Base-by-base conservation (phyloP, 768 basidiomycete genomes). In the Pleurotus tuber-regium region DNA sequence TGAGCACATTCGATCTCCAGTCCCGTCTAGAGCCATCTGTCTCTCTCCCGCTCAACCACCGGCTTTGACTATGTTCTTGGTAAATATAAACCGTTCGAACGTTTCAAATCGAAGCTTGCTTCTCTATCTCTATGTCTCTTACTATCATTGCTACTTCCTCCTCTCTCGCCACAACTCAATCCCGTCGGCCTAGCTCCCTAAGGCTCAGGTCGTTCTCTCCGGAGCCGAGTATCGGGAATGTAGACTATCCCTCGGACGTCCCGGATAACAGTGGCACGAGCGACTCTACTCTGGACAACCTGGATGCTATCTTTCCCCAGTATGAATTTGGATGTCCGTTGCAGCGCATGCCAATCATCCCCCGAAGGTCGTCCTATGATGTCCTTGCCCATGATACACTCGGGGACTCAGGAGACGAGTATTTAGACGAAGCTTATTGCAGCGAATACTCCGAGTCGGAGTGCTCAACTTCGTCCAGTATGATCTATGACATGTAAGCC, bases 401-500 rank as follows among this genome's bases (percentile, higher is more conserved):
- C 42, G 28, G 12, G 12, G 40, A 24, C 39, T 26, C 30, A 14
- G 30, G 40, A 35, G 29, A 50, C 28, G 26, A 35, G 16, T 24
- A 35, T 16, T 5, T 51, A 29, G 30, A 44, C 38, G 25, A 51
- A 29, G 33, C 21, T 6, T 26, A 30, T 28, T 39, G 11, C n/a
- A 46, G 29, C 50, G 23, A 55, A 26, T 48, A 48, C 43, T 60
- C 63, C 25, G 55, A 56, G 18, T 67, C 67, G n/a, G 59, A 60
- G 24, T 59, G 56, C 10, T 69, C 67, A 2, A 61, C 62, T 16
- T 57, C 59, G 5, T 70, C 69, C 16, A 67, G 66, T 5, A 51
- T 65, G 16, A 53, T 61, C 9, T 64, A 65, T 53, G 65, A 69
- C 52, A 61, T 64, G 68, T 69, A 39, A 19, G 68, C 49, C n/a